Conservation (phyloP, 2,329 filamentous ascomycete species). For the Fusarium hainanense region DNA sequence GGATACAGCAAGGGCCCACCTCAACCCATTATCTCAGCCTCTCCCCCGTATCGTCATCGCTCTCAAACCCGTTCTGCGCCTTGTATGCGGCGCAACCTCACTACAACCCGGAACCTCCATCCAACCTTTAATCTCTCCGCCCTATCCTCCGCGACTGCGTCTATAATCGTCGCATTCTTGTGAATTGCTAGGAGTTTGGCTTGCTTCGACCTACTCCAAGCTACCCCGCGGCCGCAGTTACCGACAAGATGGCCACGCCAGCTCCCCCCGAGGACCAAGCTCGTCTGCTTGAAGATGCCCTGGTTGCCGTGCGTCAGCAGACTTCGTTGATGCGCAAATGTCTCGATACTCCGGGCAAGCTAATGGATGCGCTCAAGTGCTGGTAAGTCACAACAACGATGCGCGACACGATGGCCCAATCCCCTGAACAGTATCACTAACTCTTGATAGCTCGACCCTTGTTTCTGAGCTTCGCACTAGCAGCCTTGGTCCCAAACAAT, state of each 20-base stretch:
- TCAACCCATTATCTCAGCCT: slow-evolving; percentile 48
- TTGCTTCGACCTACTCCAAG: slow-evolving; percentile 42
- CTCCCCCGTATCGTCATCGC: slow-evolving; percentile 48
- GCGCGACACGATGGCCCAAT: slow-evolving; percentile 3
- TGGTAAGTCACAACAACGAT: slow-evolving; percentile 71
- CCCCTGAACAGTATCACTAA: slow-evolving; percentile 28
- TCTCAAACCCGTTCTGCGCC: slow-evolving; percentile 36
- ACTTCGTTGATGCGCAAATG: slow-evolving; percentile 97
- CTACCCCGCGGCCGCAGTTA: slow-evolving; percentile 49
- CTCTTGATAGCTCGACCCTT: slow-evolving; percentile 80
- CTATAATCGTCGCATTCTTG: slow-evolving; percentile 40
- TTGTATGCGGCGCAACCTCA: slow-evolving; percentile 44
- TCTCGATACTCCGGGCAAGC: slow-evolving; percentile 94
- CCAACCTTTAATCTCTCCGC: slow-evolving; percentile 19
- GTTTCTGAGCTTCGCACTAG: slow-evolving; percentile 98
- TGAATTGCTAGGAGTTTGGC: slow-evolving; percentile 42
- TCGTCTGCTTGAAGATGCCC: slow-evolving; percentile 95
- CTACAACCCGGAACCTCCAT: slow-evolving; percentile 36
- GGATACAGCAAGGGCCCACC: slow-evolving; percentile 24
- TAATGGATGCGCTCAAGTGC: slow-evolving; percentile 99
- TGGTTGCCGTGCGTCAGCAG: slow-evolving; percentile 96
- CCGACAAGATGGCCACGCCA: slow-evolving; percentile 61
- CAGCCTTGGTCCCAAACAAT: slow-evolving; percentile 97
- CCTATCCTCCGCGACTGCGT: slow-evolving; percentile 32
- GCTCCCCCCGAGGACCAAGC: slow-evolving; percentile 82